Conservation (phyloP, 805 yeast genomes). For the Kurtzmaniella fragi region DNA sequence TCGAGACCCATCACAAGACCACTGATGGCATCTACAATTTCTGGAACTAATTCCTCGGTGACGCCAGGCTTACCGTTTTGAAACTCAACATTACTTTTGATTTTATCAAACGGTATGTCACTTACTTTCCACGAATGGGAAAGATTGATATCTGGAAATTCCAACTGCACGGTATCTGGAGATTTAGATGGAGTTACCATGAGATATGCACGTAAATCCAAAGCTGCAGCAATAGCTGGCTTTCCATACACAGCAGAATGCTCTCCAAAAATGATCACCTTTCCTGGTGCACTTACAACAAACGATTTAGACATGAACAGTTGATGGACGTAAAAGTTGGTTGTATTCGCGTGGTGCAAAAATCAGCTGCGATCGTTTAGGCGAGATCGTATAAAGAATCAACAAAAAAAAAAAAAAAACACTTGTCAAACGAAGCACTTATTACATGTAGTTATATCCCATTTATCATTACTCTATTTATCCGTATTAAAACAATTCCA, state of each 20-base stretch:
- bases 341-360: no score
- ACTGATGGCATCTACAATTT: constrained; percentile 46
- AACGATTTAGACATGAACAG: constrained; percentile 48
- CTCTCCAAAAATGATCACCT: constrained; percentile 93
- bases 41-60: constrained; percentile 58
- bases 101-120: constrained; percentile 58
- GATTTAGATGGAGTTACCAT: constrained; percentile 49
- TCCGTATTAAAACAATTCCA: constrained; percentile 20
- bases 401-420: no score
- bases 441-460: no score
- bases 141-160: constrained; percentile 80
- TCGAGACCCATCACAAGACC: constrained; percentile 40
- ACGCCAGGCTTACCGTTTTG: constrained; percentile 19
- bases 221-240: constrained; percentile 96
- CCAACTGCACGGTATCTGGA: constrained; percentile 46
- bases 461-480: background rate
- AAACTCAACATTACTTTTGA: constrained; percentile 14
- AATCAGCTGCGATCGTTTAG: no score
- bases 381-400: no score
- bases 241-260: constrained; percentile 92
- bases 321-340: no score
- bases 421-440: no score
- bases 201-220: constrained; percentile 78
- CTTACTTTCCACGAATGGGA: constrained; percentile 55
- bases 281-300: constrained; percentile 90